These are phyloP conservation scores for Scheffersomyces cryptocercus DNA, from an alignment of 1,139 yeast species.

Conservation along the genomic window DNA sequence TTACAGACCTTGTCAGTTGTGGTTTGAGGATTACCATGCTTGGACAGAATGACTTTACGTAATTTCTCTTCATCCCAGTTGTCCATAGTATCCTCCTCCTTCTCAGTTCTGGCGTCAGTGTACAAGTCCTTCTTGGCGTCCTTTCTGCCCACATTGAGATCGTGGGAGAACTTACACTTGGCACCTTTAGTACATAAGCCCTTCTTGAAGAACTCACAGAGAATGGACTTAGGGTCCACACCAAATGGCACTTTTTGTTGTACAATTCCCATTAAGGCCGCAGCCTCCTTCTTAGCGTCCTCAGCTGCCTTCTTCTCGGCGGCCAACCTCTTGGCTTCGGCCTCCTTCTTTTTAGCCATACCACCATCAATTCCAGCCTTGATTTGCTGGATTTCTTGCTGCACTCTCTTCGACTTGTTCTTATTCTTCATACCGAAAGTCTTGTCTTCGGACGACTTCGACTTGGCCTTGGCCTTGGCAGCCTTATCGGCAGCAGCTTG, in stretches of 20 bases:
- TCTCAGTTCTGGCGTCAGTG: slow-evolving; percentile 75
- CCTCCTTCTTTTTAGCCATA: slow-evolving; percentile 70
- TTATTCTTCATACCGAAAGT: slow-evolving; percentile 95
- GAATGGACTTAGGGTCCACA: slow-evolving; percentile 92
- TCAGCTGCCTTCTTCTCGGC: slow-evolving; percentile 94
- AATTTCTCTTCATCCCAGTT: slow-evolving; percentile 96
- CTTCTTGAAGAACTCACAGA: slow-evolving; percentile 88
- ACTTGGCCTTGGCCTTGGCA: slow-evolving; percentile 68
- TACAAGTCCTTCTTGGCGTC: slow-evolving; percentile 89
- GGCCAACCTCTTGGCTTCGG: slow-evolving; percentile 68
- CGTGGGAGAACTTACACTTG: slow-evolving; percentile 95
- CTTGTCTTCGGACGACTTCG: slow-evolving; percentile 77
- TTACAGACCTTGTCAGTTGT: slow-evolving; percentile 96
- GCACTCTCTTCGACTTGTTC: slow-evolving; percentile 90
- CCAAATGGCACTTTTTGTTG: slow-evolving; percentile 94
- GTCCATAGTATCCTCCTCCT: slow-evolving; percentile 90
- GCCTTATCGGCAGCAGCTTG: slow-evolving; percentile 53
- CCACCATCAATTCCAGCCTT: slow-evolving; percentile 63
- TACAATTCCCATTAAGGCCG: slow-evolving; percentile 70
- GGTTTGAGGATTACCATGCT: slow-evolving; percentile 92
- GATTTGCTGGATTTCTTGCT: slow-evolving; percentile 79
- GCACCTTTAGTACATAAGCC: slow-evolving; percentile 88
- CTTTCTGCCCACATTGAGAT: slow-evolving; percentile 81
- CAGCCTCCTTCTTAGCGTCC: slow-evolving; percentile 83
- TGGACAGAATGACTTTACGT: slow-evolving; percentile 80